These are phyloP conservation scores for Boletus pseudopeckii DNA, from an alignment of 768 basidiomycete species.

Conservation along the genomic window DNA sequence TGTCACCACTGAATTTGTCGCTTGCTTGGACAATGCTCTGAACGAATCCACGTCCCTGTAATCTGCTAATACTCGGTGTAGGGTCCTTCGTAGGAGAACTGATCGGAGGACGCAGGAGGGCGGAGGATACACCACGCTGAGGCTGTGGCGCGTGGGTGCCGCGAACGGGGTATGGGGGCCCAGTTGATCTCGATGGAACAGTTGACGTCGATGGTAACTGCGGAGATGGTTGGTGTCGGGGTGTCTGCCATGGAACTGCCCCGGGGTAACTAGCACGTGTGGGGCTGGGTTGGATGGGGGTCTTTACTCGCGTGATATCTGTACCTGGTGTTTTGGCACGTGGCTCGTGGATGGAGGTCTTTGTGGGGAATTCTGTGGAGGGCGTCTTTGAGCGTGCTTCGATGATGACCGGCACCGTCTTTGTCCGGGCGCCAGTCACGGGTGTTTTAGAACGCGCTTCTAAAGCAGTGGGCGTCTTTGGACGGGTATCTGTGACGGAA, in stretches of 20 bases:
- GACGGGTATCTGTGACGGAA: slow-evolving; percentile 14
- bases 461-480: slow-evolving; percentile 15
- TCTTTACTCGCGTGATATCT: slow-evolving; percentile 19
- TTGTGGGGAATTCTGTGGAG: slow-evolving; percentile 9
- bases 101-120: slow-evolving; percentile 46
- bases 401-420: slow-evolving; percentile 3
- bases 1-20: slow-evolving; percentile 41
- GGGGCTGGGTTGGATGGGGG: slow-evolving; percentile 14
- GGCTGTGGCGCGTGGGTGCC: slow-evolving; percentile 41
- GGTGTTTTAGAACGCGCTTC: slow-evolving; percentile 26
- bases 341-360: slow-evolving; percentile 14
- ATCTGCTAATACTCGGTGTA: slow-evolving; percentile 76
- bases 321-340: slow-evolving; percentile 19
- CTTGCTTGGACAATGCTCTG: slow-evolving; percentile 77
- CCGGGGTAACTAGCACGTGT: slow-evolving; percentile 16
- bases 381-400: slow-evolving; percentile 23
- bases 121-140: slow-evolving; percentile 48
- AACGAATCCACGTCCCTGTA: slow-evolving; percentile 85
- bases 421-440: slow-evolving; percentile 11
- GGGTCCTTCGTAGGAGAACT: slow-evolving; percentile 59
- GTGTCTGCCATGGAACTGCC: slow-evolving; percentile 23
- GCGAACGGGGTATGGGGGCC: slow-evolving; percentile 39
- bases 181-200: slow-evolving; percentile 10
- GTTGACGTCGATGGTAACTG: slow-evolving; percentile 33
- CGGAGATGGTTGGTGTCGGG: slow-evolving; percentile 29